Evolutionary conservation across 805 yeast genomes (phyloP), one percentile per base, ranked within the genome.

Genomic region (Candida stauntonica): DNA sequence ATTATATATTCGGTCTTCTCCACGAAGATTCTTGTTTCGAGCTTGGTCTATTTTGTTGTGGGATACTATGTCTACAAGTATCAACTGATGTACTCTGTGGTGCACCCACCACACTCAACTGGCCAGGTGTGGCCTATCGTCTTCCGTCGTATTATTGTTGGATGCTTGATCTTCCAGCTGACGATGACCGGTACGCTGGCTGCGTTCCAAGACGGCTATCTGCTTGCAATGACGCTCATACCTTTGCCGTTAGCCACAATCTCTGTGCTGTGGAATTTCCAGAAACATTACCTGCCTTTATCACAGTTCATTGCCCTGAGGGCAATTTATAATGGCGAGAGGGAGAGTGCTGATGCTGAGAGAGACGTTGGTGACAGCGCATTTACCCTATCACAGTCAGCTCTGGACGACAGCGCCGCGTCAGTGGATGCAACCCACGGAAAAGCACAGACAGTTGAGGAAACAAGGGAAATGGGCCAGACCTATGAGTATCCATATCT

Each of bases 121-220:
- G 99, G 98, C 1, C 85, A 84, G 56, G 94, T 91, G 1, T 91
- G 97, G 98, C 95, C 96, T 0, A 67, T 88, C 34, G 80, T 91
- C 3, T 83, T 85, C 54, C 71, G 95, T 51, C 71, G 99, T 48
- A 77, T 89, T 1, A 77, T 85, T 39, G 57, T 87, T 41, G 98
- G 98, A 0, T 62, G 91, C 18, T 61, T 85, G 24, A 67, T 91
- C 13, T 88, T 91, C 60, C 99, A 93, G 56, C 63, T 91, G 42
- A 87, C 96, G 11, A 88, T 89, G 86, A 87, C 91, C 0, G 98
- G 98, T 3, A 79, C 94, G 0, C 68, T 91, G 43, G 88, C 86
- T 0, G 73, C 76, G 2, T 72, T 86, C 40, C 87, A 84, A 52
- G 77, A 81, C 44, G 95, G 94, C 1, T 88, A 80, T 66, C 62